Percentiles rank a stretch among this genome's conserved stretches.
phyloP scores from a whole-genome alignment of 1,284 basidiomycete genomes.

The Cutaneotrichosporon sp. region DNA sequence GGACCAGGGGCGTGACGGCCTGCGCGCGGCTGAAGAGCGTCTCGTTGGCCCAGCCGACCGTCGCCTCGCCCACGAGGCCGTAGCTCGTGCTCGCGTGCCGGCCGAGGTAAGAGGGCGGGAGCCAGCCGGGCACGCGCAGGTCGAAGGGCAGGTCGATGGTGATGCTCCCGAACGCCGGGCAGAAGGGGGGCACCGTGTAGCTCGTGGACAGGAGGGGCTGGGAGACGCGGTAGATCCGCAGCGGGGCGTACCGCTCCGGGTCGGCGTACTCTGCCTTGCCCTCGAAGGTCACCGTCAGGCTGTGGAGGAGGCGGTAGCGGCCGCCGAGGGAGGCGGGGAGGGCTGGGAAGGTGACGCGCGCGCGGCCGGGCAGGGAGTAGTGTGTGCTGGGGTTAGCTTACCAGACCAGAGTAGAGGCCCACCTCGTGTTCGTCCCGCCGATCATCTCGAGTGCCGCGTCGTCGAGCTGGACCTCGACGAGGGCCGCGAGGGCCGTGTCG shows the following conservation, averaged over 20 bases:
- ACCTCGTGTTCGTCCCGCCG: slow-evolving; percentile 3
- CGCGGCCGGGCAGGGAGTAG: slow-evolving; percentile 31
- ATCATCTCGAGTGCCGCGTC: not conserved
- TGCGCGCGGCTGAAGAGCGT: not conserved
- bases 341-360: slow-evolving; percentile 22
- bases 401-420: not conserved
- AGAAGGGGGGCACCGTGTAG: slow-evolving; percentile 13
- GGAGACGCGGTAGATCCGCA: slow-evolving; percentile 33
- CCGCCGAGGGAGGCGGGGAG: not conserved
- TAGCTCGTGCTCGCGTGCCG: slow-evolving; percentile 35
- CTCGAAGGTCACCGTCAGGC: slow-evolving; percentile 34
- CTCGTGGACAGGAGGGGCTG: slow-evolving; percentile 20
- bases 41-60: slow-evolving; percentile 37
- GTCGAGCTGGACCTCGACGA: slow-evolving; percentile 1
- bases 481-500: not conserved
- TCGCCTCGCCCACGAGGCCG: slow-evolving; percentile 34
- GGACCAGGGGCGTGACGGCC: not conserved
- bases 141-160: slow-evolving; percentile 47
- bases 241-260: slow-evolving; percentile 42
- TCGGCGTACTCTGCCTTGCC: slow-evolving; percentile 51
- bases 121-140: slow-evolving; percentile 49
- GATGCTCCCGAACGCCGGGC: slow-evolving; percentile 13
- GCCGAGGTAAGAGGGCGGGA: slow-evolving; percentile 40
- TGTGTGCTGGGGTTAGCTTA: slow-evolving; percentile 19
- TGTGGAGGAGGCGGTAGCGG: slow-evolving; percentile 26